A percentile compares a stretch with the other conserved stretches of the same genome.
Conservation (phyloP, 31 red algal species). For the Asparagopsis taxiformis region DNA sequence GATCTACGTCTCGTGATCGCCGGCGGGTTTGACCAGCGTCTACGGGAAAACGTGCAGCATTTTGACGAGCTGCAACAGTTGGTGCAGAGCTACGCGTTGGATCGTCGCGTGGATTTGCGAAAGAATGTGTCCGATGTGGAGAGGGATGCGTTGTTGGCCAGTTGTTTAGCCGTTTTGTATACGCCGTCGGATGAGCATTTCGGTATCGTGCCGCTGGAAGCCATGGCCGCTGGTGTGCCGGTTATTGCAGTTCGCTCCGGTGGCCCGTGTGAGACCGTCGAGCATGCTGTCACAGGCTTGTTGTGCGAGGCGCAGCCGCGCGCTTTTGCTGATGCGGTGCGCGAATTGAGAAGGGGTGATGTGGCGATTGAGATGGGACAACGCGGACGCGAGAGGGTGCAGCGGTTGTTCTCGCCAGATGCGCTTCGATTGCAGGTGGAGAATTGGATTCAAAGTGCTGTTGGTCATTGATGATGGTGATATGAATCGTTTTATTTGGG, state of each 20-base stretch:
- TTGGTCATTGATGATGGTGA: too few relatives aligned
- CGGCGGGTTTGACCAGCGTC: conserved; percentile 88
- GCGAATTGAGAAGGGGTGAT: conserved; percentile 1
- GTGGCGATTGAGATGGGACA: conserved; percentile 23
- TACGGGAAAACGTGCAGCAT: conserved; percentile 77
- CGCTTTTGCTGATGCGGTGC: conserved; percentile 73
- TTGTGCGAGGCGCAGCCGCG: conserved; percentile 43
- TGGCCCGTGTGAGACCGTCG: conserved; percentile 84
- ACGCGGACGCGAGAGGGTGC: conserved; percentile 14
- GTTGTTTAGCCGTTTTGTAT: conserved; percentile 67
- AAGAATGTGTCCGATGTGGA: conserved; percentile 62
- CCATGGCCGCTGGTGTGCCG: conserved; percentile 79
- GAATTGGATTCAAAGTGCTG: too few relatives aligned
- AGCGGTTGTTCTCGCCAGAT: conserved; percentile 33
- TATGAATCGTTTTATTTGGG: too few relatives aligned
- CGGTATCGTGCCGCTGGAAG: conserved; percentile 97
- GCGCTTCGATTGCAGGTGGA: too few relatives aligned
- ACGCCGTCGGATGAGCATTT: conserved; percentile 94
- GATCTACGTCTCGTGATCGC: conserved; percentile 61
- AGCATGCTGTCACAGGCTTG: conserved; percentile 83
- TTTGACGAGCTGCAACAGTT: conserved; percentile 40
- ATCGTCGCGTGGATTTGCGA: conserved; percentile 25
- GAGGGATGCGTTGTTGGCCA: conserved; percentile 31
- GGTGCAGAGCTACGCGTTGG: conserved; percentile 12
- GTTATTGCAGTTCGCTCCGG: conserved; percentile 84